Conservation (phyloP, 2,329 filamentous ascomycete genomes). For the Colletotrichum siamense region DNA sequence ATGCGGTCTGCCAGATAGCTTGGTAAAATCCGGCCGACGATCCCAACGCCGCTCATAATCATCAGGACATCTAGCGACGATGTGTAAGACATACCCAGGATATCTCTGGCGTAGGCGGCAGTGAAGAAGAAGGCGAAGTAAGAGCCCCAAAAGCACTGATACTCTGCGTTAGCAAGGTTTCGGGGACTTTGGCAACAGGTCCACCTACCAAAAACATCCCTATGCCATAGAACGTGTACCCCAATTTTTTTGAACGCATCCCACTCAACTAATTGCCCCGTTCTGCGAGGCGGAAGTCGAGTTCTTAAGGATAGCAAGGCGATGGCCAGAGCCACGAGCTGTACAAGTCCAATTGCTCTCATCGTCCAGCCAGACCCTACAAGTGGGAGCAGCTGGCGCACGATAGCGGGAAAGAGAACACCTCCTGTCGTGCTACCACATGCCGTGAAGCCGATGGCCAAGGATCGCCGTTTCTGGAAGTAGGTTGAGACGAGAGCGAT, state of each 20-base stretch:
- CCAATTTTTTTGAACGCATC: conserved; percentile 49
- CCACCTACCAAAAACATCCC: conserved; percentile 34
- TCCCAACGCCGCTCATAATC: conserved; percentile 58
- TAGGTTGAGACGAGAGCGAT: conserved; percentile 72
- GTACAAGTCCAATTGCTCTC: conserved; percentile 65
- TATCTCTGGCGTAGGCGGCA: conserved; percentile 50
- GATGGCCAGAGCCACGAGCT: conserved; percentile 46
- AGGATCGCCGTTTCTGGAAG: conserved; percentile 59
- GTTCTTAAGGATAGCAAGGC: conserved; percentile 43
- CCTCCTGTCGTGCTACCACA: conserved; percentile 66
- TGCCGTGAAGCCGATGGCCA: conserved; percentile 68
- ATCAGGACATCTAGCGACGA: conserved; percentile 50
- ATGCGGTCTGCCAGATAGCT: conserved; percentile 52
- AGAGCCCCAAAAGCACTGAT: conserved; percentile 55
- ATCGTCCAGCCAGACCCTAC: conserved; percentile 66
- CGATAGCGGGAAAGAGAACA: conserved; percentile 58
- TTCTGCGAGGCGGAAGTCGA: conserved; percentile 44
- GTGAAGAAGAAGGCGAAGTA: conserved; percentile 66
- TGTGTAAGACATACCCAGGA: conserved; percentile 33
- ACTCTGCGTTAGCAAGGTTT: background rate
- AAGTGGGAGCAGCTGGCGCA: conserved; percentile 58
- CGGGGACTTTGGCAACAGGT: accelerated
- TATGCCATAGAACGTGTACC: conserved; percentile 43
- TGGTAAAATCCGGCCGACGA: conserved; percentile 54
- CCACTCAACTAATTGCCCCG: conserved; percentile 47